A percentile compares a stretch with the other conserved stretches of the same genome.
Evolutionary conservation across 73 alveolate species (phyloP).

Genomic region (Breviolum minutum): DNA sequence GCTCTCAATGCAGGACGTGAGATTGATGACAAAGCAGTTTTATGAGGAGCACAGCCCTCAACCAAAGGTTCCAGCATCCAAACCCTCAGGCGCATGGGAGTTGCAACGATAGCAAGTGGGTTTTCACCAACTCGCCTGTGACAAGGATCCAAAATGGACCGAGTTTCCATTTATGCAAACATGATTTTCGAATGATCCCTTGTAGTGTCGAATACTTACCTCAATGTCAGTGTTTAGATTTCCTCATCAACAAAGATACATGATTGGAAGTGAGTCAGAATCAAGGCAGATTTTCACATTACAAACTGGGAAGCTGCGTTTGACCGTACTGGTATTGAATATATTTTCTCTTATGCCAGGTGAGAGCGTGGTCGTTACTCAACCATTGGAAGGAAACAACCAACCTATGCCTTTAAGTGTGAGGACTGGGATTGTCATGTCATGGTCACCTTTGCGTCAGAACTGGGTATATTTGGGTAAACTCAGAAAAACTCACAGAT

Average conservation of each 20-base stretch:
- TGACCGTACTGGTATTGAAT: too few relatives aligned
- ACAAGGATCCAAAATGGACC: background rate
- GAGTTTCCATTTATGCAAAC: background rate
- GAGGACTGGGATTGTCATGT: background rate
- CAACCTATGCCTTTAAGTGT: conserved; percentile 50
- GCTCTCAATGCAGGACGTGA: conserved; percentile 18
- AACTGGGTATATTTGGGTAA: too few relatives aligned
- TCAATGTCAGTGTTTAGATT: background rate
- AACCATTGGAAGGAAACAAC: conserved; percentile 10
- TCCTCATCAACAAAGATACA: background rate
- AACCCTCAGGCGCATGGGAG: background rate
- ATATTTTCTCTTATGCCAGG: too few relatives aligned
- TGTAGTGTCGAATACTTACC: background rate
- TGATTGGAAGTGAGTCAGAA: background rate
- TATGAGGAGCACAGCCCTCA: background rate
- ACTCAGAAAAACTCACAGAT: too few relatives aligned
- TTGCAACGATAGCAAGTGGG: background rate
- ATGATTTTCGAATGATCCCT: background rate
- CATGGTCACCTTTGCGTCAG: too few relatives aligned
- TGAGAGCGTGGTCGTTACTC: background rate
- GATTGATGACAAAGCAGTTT: conserved; percentile 62
- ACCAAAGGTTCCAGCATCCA: background rate
- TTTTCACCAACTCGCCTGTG: too few relatives aligned
- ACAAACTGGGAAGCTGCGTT: background rate
- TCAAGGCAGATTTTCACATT: background rate